Conservation (phyloP, 202 grass and related monocot species). For the Carex sylvatica region DNA sequence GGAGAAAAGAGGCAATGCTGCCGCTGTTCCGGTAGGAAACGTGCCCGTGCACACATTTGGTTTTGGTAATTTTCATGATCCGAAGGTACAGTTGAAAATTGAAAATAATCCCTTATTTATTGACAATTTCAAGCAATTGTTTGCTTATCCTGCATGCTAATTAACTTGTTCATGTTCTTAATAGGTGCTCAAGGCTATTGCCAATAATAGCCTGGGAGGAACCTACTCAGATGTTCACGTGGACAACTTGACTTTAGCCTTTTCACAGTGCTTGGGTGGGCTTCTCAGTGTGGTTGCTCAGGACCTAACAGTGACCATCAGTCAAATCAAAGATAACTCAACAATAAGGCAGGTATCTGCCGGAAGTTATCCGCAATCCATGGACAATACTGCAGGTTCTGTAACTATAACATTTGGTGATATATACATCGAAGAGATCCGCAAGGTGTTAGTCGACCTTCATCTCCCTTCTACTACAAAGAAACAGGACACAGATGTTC, state of each 20-base stretch:
- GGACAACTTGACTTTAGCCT: slow-evolving; percentile 7
- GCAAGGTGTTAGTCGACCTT: not conserved
- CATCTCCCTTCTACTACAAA: not conserved
- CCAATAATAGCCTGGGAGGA: slow-evolving; percentile 12
- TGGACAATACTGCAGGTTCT: not conserved
- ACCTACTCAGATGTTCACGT: not conserved
- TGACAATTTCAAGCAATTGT: no score
- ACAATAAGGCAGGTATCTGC: not conserved
- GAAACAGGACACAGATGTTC: not conserved
- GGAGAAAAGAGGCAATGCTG: not conserved
- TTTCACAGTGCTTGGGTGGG: slow-evolving; percentile 23
- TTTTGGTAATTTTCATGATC: not conserved
- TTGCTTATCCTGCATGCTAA: not conserved
- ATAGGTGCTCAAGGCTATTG: slow-evolving; percentile 11
- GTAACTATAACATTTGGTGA: not conserved
- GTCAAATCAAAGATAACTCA: not conserved
- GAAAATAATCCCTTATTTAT: not conserved
- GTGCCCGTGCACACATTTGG: slow-evolving; percentile 29
- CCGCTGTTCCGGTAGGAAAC: not conserved
- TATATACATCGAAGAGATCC: not conserved
- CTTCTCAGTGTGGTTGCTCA: slow-evolving; percentile 24
- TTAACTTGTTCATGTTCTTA: not conserved
- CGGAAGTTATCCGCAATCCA: not conserved
- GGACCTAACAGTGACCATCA: slow-evolving; percentile 4
- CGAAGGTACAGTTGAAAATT: not conserved